These are phyloP conservation scores for Colletotrichum tropicicola DNA, from an alignment of 2,329 filamentous ascomycete genomes.

Conservation along the genomic window DNA sequence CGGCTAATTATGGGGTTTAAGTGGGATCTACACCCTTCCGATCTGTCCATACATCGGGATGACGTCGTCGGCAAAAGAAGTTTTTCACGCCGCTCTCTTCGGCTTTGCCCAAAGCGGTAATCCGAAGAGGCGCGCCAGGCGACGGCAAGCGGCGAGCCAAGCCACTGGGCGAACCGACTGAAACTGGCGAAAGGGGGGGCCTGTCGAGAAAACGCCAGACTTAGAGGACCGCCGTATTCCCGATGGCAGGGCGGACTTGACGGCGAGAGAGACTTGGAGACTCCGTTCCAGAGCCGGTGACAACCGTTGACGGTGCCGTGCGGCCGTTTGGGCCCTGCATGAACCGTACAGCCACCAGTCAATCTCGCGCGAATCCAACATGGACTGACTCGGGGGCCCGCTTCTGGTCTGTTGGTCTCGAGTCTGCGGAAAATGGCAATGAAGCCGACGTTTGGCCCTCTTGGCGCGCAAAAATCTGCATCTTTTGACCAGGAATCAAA, in stretches of 20 bases:
- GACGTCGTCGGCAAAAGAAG: conserved; percentile 6
- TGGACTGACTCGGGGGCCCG: conserved; percentile 15
- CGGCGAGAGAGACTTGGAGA: too few relatives aligned
- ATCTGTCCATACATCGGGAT: conserved; percentile 6
- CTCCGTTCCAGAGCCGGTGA: too few relatives aligned
- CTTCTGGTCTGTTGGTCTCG: conserved; percentile 7
- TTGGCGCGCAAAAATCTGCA: conserved; percentile 10
- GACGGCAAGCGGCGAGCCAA: conserved; percentile 1
- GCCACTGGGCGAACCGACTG: background rate
- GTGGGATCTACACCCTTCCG: conserved; percentile 1
- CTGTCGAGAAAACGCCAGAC: too few relatives aligned
- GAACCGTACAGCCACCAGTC: background rate
- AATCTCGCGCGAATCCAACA: background rate
- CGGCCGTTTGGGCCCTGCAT: background rate
- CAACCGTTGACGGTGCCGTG: background rate
- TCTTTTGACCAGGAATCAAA: background rate
- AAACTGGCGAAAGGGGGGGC: background rate
- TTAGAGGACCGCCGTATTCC: too few relatives aligned
- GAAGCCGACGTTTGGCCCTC: conserved; percentile 11
- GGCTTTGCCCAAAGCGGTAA: conserved; percentile 7
- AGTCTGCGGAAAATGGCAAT: background rate
- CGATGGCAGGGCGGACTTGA: too few relatives aligned
- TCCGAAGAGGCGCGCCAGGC: conserved; percentile 14
- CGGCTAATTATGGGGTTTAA: conserved; percentile 15
- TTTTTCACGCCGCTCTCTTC: background rate